A percentile compares a stretch with the other conserved stretches of the same genome.
Evolutionary conservation across 225 moss, liverwort and hornwort genomes (phyloP).

Genomic region (Ulota crispa): DNA sequence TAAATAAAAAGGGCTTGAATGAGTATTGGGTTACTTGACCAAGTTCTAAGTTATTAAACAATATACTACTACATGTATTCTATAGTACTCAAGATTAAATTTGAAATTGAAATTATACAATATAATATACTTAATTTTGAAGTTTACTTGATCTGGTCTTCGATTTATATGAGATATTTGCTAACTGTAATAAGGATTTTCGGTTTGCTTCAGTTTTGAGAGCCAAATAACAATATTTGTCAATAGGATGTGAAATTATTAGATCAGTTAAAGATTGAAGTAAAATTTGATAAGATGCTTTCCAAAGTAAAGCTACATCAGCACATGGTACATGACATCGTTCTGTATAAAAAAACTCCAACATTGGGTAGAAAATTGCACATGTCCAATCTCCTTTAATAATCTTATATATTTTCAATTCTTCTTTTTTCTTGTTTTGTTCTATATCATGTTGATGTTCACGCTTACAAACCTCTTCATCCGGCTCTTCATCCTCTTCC

Average conservation of each 20-base stretch:
- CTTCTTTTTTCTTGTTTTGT: background rate
- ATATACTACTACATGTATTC: too few species aligned
- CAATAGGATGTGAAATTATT: conserved; percentile 52
- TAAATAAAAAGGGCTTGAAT: too few species aligned
- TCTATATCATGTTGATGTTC: background rate
- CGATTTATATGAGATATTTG: conserved; percentile 21
- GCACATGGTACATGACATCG: conserved; percentile 51
- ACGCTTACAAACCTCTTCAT: conserved; percentile 14
- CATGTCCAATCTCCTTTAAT: conserved; percentile 42
- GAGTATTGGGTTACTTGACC: too few species aligned
- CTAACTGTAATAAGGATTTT: conserved; percentile 37
- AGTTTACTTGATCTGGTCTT: conserved; percentile 17
- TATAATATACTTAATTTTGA: too few species aligned
- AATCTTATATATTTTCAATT: conserved; percentile 15
- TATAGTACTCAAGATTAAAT: background rate
- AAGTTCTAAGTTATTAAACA: too few species aligned
- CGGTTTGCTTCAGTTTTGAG: conserved; percentile 56
- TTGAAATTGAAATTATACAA: background rate
- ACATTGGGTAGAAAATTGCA: conserved; percentile 37
- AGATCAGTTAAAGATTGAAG: conserved; percentile 60
- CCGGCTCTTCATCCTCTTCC: background rate
- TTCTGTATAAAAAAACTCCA: conserved; percentile 40
- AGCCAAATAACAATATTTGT: conserved; percentile 55
- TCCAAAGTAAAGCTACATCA: conserved; percentile 50
- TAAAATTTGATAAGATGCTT: conserved; percentile 58